Evolutionary conservation across 192 early-diverging fungal genomes (phyloP), one percentile per base, ranked within the genome.

Genomic region (Podila verticillata): DNA sequence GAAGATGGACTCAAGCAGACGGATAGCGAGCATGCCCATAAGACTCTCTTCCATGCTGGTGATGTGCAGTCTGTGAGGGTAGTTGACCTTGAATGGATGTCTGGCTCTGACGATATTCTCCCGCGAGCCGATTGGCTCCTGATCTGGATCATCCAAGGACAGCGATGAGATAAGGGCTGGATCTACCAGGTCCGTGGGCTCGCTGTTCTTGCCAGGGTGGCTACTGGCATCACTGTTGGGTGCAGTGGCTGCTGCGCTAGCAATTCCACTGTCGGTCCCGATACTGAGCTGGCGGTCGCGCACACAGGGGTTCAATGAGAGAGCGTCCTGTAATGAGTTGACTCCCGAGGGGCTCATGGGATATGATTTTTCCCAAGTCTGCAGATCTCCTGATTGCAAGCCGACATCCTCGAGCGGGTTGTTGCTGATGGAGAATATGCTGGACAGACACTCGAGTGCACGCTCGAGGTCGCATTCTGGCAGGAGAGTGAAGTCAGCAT

Each of bases 401-500:
- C 70, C 65, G 7, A 65, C 44, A 30, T 80, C 77, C 36, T 80
- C 77, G 7, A 80, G 39, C 17, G 77, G 77, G 77, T 72, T 72
- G 61, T 80, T 80, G 56, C 54, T 65, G 15, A 80, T 72, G 20
- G 69, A 59, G 57, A 80, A 67, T 48, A 51, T 68, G 9, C 28
- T 60, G 31, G 70, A 67, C 20, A 80, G 62, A 35, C 65, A 72
- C 8, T 65, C 70, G 54, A 80, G 19, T 1, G 77, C 77, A 24
- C 66, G 49, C n/a, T 63, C 19, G 4, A 80, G 56, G n/a, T 80
- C 77, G n/a, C 70, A 80, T 54, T 80, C 77, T 6, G 77, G 77
- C 61, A 80, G 32, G 24, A 80, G 31, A 47, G 77, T 80, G 28
- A 80, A 80, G 56, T 80, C 77, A 15, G 77, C 77, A 36, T 80